These are phyloP conservation scores for Gossypium anomalum DNA, from an alignment of 345 rosid species.

Conservation along the genomic window DNA sequence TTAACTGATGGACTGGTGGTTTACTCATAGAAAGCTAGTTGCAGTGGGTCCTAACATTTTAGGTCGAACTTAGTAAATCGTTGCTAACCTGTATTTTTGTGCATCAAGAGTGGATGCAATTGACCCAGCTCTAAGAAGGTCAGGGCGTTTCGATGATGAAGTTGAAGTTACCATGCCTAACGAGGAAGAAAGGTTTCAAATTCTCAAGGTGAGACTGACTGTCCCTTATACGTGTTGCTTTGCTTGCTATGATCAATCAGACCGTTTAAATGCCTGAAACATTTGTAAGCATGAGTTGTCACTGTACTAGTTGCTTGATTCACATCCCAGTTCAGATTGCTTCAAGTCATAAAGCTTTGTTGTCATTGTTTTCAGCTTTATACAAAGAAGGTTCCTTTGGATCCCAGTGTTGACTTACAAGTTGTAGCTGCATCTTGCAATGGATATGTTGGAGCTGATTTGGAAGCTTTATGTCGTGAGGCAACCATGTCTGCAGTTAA, in stretches of 20 bases:
- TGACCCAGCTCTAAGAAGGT: constrained; percentile 77
- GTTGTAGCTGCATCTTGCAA: constrained; percentile 76
- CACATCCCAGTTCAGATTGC: not conserved
- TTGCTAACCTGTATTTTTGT: constrained; percentile 3
- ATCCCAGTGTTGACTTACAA: constrained; percentile 46
- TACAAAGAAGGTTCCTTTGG: constrained; percentile 62
- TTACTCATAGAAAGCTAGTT: not conserved
- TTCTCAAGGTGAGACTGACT: constrained; percentile 52
- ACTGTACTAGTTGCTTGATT: not conserved
- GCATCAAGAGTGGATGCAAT: constrained; percentile 63
- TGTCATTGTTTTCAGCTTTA: constrained; percentile 53
- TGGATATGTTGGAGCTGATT: constrained; percentile 95
- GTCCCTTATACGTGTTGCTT: not conserved
- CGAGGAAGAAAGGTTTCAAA: constrained; percentile 71
- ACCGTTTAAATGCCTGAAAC: not conserved
- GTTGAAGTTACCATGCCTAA: constrained; percentile 84
- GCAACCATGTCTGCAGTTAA: constrained; percentile 56
- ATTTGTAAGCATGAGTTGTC: not conserved
- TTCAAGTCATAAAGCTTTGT: constrained; percentile 9
- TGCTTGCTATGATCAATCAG: not conserved
- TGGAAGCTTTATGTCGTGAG: constrained; percentile 87
- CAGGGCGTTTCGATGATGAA: constrained; percentile 79
- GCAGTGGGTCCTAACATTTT: not conserved
- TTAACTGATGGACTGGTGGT: constrained; percentile 3
- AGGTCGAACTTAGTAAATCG: not conserved